A percentile compares a stretch with the other conserved stretches of the same genome.
These are phyloP conservation scores for Metrosideros polymorpha DNA, from an alignment of 441 rosid species.

Conservation along the genomic window DNA sequence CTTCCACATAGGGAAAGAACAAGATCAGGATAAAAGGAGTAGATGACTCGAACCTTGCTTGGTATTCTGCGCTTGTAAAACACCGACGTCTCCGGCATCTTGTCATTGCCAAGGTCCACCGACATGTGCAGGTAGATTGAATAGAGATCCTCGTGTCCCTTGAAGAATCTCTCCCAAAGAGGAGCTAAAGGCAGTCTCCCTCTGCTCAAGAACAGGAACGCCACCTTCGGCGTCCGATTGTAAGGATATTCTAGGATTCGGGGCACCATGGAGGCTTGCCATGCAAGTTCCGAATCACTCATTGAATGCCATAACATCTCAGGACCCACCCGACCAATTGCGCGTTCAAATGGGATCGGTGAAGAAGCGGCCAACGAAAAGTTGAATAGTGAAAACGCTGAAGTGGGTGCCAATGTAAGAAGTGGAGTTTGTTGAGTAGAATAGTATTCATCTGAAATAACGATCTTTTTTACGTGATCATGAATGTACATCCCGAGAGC, in stretches of 20 bases:
- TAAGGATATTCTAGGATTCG: conserved; percentile 10
- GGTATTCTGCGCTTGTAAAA: conserved; percentile 24
- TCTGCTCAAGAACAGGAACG: conserved; percentile 31
- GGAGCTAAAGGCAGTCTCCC: conserved; percentile 25
- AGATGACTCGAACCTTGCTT: conserved; percentile 20
- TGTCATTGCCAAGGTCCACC: neutral
- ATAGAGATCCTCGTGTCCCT: conserved; percentile 19
- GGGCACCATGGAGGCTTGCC: conserved; percentile 22
- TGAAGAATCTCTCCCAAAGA: conserved; percentile 36
- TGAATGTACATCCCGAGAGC: conserved; percentile 10
- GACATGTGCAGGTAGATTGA: conserved; percentile 23
- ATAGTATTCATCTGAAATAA: conserved; percentile 8
- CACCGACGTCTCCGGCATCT: conserved; percentile 6
- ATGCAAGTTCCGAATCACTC: conserved; percentile 17
- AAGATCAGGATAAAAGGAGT: neutral
- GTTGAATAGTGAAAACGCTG: neutral
- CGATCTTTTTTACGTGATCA: conserved; percentile 1
- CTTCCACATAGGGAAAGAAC: neutral
- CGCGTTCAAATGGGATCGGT: neutral
- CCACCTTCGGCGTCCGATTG: conserved; percentile 14
- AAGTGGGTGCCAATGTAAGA: neutral
- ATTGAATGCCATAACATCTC: conserved; percentile 10
- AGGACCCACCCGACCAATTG: neutral
- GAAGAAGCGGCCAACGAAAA: neutral
- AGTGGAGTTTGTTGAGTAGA: neutral